phyloP scores from a whole-genome alignment of 495 filamentous ascomycete species.

The Penicillium maclennaniae region DNA sequence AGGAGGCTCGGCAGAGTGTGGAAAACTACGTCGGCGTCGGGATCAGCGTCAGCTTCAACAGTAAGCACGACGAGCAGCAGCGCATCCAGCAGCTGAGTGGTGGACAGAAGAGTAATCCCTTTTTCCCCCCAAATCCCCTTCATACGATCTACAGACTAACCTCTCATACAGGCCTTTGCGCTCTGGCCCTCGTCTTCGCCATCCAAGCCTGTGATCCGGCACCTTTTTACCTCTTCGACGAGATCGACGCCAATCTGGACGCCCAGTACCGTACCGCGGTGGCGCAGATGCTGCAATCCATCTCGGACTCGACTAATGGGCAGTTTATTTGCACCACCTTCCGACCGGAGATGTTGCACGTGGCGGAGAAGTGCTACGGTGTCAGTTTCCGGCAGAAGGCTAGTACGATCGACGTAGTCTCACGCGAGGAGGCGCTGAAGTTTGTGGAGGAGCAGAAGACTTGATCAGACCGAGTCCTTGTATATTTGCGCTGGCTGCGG shows the following conservation, averaged over 20 bases:
- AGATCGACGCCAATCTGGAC: slow-evolving; percentile 98
- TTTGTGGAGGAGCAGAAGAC: slow-evolving; percentile 83
- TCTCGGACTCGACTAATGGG: slow-evolving; percentile 55
- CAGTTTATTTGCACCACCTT: slow-evolving; percentile 95
- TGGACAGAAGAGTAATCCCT: slow-evolving; percentile 93
- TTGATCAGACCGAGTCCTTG: slow-evolving; percentile 16
- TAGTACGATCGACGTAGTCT: slow-evolving; percentile 84
- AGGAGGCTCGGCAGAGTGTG: slow-evolving; percentile 59
- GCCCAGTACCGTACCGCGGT: slow-evolving; percentile 96
- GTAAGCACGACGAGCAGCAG: slow-evolving; percentile 96
- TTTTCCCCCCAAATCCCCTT: background rate
- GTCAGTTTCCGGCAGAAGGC: slow-evolving; percentile 93
- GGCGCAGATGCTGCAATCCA: slow-evolving; percentile 77
- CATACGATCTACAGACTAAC: background rate
- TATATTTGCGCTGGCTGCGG: slow-evolving; percentile 17
- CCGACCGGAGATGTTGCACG: slow-evolving; percentile 90
- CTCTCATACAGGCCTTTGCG: slow-evolving; percentile 75
- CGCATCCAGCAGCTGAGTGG: slow-evolving; percentile 95
- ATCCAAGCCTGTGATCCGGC: slow-evolving; percentile 97
- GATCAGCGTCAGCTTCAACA: slow-evolving; percentile 98
- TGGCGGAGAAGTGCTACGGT: slow-evolving; percentile 97
- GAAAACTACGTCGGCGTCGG: slow-evolving; percentile 97
- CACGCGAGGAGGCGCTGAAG: slow-evolving; percentile 78
- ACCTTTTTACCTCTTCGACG: slow-evolving; percentile 98
- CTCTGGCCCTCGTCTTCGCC: slow-evolving; percentile 94